Percentiles rank a stretch among this genome's conserved stretches.
These are phyloP conservation scores for Termitomyces sp. DNA, from an alignment of 1,284 basidiomycete genomes.

Conservation along the genomic window DNA sequence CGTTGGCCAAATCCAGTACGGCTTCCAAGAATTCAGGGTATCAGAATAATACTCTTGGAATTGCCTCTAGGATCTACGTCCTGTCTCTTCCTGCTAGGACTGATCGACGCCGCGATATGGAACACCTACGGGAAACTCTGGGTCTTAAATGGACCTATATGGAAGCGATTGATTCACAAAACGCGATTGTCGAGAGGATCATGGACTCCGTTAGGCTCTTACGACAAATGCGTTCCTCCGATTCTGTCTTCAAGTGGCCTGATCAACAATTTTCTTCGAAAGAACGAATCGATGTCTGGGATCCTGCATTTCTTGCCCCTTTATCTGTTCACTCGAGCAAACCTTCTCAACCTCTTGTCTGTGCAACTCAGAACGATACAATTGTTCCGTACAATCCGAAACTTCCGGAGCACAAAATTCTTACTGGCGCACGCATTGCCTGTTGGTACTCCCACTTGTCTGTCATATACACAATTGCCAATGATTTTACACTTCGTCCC, in stretches of 20 bases:
- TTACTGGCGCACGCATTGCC: slow-evolving; percentile 57
- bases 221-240: slow-evolving; percentile 20
- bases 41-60: slow-evolving; percentile 19
- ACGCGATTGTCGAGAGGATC: slow-evolving; percentile 35
- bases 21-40: not conserved
- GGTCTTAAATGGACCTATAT: slow-evolving; percentile 47
- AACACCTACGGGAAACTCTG: slow-evolving; percentile 38
- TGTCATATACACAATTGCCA: slow-evolving; percentile 44
- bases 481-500: slow-evolving; percentile 17
- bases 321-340: slow-evolving; percentile 15
- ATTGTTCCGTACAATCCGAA: slow-evolving; percentile 33
- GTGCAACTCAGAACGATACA: slow-evolving; percentile 42
- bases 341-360: slow-evolving; percentile 34
- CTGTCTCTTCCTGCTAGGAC: slow-evolving; percentile 49
- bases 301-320: slow-evolving; percentile 26
- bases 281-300: slow-evolving; percentile 25
- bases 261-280: slow-evolving; percentile 27
- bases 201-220: slow-evolving; percentile 34
- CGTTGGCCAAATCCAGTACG: not conserved
- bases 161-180: slow-evolving; percentile 40
- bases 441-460: slow-evolving; percentile 74
- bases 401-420: slow-evolving; percentile 41
- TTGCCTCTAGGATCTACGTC: slow-evolving; percentile 45
- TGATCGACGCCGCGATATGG: slow-evolving; percentile 54
- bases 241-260: slow-evolving; percentile 41